Evolutionary conservation across 2,329 filamentous ascomycete species (phyloP), one percentile per base, ranked within the genome.

Genomic region (Sporothrix curviconia): DNA sequence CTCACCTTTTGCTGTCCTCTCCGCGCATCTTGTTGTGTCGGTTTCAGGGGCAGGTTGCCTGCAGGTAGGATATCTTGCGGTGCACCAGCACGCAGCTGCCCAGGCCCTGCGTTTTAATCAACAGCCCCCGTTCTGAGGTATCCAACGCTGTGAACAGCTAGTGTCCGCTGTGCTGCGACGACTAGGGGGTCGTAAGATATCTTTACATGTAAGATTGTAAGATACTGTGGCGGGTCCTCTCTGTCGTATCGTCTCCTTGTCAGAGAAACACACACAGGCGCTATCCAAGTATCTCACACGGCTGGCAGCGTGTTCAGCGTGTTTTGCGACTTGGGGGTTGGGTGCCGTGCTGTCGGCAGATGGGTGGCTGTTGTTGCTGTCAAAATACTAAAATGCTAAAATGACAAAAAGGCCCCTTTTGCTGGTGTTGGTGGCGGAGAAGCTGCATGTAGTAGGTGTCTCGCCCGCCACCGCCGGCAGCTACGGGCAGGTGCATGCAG

Each of bases 101-200:
- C n/a, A n/a, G n/a, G n/a, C n/a, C n/a, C n/a, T n/a, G n/a, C n/a
- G n/a, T n/a, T n/a, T n/a, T n/a, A n/a, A n/a, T n/a, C n/a, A n/a
- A n/a, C n/a, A n/a, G n/a, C n/a, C n/a, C n/a, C n/a, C n/a, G n/a
- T n/a, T n/a, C n/a, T n/a, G n/a, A n/a, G n/a, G 43, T 43, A 58
- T 50, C 15, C 25, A 32, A 24, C 15, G 39, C 32, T 32, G 32
- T 24, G 40, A 53, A 44, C 24, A 32, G 24, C 6, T 30, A 46
- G 25, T n/a, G 49, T 28, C 42, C 43, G 19, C 39, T 12, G 34
- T 32, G 40, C 49, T 52, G 55, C 42, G 40, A 57, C 32, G 40
- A 22, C 39, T 24, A 22, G 52, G 40, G 19, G 32, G 52, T 44
- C 30, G 52, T 54, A 44, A n/a, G n/a, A n/a, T n/a, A n/a, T n/a